These are phyloP conservation scores for Primulina huaijiensis DNA, from an alignment of 257 asterid genomes.

Conservation along the genomic window DNA sequence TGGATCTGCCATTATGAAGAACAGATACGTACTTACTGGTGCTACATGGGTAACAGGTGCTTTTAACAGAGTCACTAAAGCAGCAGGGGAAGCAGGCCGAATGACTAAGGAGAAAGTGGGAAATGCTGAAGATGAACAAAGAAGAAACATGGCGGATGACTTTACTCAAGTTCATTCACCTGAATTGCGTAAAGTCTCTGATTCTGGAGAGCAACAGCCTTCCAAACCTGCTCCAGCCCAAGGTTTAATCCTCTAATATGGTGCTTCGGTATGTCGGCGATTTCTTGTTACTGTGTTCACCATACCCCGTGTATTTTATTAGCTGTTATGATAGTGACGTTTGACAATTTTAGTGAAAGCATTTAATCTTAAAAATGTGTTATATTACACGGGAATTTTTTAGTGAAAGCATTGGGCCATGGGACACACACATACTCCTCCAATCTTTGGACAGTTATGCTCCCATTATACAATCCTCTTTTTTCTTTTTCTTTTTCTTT, in stretches of 20 bases:
- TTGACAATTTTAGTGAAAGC: background rate
- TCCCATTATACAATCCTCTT: too few species aligned
- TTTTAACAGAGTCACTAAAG: constrained; percentile 39
- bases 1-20: constrained; percentile 48
- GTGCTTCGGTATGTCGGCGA: background rate
- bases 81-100: constrained; percentile 46
- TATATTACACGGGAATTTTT: background rate
- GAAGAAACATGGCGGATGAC: constrained; percentile 25
- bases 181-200: constrained; percentile 21
- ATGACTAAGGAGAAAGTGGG: constrained; percentile 35
- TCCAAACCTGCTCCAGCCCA: constrained; percentile 14
- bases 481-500: too few species aligned
- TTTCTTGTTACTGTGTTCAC: background rate
- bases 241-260: constrained; percentile 18
- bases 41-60: constrained; percentile 50
- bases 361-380: background rate
- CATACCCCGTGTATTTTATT: background rate
- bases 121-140: constrained; percentile 30
- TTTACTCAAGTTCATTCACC: constrained; percentile 23
- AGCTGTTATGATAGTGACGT: too few species aligned
- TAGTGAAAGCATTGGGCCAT: background rate
- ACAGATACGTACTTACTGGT: constrained; percentile 43
- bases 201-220: background rate
- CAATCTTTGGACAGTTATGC: too few species aligned
- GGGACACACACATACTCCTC: too few species aligned